A percentile compares a stretch with the other conserved stretches of the same genome.
phyloP scores from a whole-genome alignment of 768 basidiomycete genomes.

The Russula earlei region DNA sequence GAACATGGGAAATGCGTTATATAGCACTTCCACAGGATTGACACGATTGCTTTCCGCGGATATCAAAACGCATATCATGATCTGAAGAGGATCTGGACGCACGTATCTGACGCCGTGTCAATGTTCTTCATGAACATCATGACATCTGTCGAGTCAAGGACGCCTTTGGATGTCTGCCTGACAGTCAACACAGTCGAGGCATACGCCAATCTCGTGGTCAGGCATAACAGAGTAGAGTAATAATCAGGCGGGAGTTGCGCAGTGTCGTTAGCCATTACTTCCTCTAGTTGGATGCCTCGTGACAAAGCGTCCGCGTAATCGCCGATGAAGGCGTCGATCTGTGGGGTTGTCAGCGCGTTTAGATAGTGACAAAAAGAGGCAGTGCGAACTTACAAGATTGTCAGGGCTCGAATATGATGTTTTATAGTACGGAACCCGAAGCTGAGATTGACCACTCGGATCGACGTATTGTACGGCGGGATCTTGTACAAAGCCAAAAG shows the following conservation, averaged over 20 bases:
- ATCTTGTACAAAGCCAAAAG: slow-evolving; percentile 11
- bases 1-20: slow-evolving; percentile 14
- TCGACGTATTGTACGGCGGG: slow-evolving; percentile 3
- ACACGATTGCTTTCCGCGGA: slow-evolving; percentile 2
- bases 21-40: slow-evolving; percentile 13
- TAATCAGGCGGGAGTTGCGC: neutral
- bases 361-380: neutral
- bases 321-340: slow-evolving; percentile 7
- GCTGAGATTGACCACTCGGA: neutral
- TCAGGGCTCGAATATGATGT: neutral
- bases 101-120: neutral
- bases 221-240: slow-evolving; percentile 2
- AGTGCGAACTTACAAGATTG: neutral
- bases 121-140: slow-evolving; percentile 20
- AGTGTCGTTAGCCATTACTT: neutral
- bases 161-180: slow-evolving; percentile 2
- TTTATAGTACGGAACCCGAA: slow-evolving; percentile 2
- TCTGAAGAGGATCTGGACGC: neutral
- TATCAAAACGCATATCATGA: neutral
- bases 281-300: slow-evolving; percentile 9
- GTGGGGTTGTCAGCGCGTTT: neutral
- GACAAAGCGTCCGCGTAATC: slow-evolving; percentile 2
- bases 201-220: slow-evolving; percentile 4
- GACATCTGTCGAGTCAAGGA: slow-evolving; percentile 5
- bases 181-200: slow-evolving; percentile 14